A percentile compares a stretch with the other conserved stretches of the same genome.
These are phyloP conservation scores for Mycena maculata DNA, from an alignment of 768 basidiomycete genomes.

Conservation along the genomic window DNA sequence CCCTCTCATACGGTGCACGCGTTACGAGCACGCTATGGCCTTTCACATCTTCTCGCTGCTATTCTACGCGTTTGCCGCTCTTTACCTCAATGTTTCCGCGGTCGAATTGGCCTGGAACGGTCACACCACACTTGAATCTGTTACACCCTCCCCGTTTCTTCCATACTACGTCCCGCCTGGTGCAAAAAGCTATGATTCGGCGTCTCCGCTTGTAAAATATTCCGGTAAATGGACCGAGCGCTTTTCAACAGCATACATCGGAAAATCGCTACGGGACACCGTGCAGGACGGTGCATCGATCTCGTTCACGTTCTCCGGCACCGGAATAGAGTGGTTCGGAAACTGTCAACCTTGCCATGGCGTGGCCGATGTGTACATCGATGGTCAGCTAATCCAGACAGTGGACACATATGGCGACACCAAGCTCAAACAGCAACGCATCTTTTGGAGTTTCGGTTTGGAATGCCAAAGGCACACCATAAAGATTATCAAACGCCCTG, in stretches of 20 bases:
- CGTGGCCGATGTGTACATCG: conserved; percentile 65
- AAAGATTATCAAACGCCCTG: conserved; percentile 67
- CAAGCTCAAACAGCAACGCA: conserved; percentile 64
- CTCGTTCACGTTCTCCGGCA: conserved; percentile 74
- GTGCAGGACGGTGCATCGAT: conserved; percentile 60
- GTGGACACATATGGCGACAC: conserved; percentile 59
- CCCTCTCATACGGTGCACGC: background rate
- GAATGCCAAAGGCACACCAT: conserved; percentile 65
- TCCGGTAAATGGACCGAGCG: conserved; percentile 68
- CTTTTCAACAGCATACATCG: conserved; percentile 62
- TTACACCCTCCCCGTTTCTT: conserved; percentile 59
- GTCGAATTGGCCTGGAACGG: conserved; percentile 78
- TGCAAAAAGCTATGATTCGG: conserved; percentile 76
- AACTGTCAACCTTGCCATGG: conserved; percentile 66
- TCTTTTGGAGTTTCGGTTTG: conserved; percentile 72
- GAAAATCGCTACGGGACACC: conserved; percentile 64
- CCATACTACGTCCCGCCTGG: conserved; percentile 83
- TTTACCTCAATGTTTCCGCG: conserved; percentile 27
- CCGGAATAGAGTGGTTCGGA: conserved; percentile 85
- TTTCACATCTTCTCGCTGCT: conserved; percentile 24
- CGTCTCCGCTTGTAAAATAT: conserved; percentile 74
- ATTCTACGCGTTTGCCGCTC: conserved; percentile 24
- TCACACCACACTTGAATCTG: conserved; percentile 62
- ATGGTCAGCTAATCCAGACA: conserved; percentile 57
- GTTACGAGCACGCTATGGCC: conserved; percentile 24